Evolutionary conservation across 352 stramenopile genomes (phyloP), one percentile per base, ranked within the genome.

Genomic region (Phytopythium ostracodes): DNA sequence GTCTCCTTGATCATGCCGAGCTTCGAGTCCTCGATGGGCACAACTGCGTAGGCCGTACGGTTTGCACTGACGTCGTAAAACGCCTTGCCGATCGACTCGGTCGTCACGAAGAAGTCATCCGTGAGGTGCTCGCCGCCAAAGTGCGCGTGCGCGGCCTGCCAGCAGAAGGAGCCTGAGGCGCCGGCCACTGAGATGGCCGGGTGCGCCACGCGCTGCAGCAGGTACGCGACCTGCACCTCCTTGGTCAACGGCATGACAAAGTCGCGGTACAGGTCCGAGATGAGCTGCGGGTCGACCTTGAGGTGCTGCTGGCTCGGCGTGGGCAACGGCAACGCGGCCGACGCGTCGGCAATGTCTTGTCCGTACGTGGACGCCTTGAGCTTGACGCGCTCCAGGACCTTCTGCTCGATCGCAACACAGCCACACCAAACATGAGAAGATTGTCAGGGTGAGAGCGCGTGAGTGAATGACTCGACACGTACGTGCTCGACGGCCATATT

Each of bases 161-260:
- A 94, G 63, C 76, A 88, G 67, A 91, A 93, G 44, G 86, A 94
- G 4, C 84, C 87, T 40, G 89, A 73, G 5, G 78, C 70, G 1
- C 79, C 82, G 7, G 81, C 75, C 8, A 94, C 74, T 42, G 86
- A 81, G 60, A 96, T 88, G 17, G 82, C 84, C 22, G 83, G 77
- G 56, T 95, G 88, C 27, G 88, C 64, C 2, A 97, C 68, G 6
- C 88, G 81, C 72, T 95, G 81, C 24, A 97, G 73, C 63, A 97
- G 68, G 64, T 97, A 97, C 60, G 80, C 73, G 29, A 99, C 96
- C 73, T 99, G 96, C 55, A 99, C 94, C 73, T 99, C 96, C 74
- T 99, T 99, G 12, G 97, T 99, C 54, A 99, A 78, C 15, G 97
- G 97, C 72, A 99, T 99, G 54, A 99, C 97, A 62, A 99, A 97